Evolutionary conservation across 768 basidiomycete genomes (phyloP).

Genomic region (Polyporus arcularius): DNA sequence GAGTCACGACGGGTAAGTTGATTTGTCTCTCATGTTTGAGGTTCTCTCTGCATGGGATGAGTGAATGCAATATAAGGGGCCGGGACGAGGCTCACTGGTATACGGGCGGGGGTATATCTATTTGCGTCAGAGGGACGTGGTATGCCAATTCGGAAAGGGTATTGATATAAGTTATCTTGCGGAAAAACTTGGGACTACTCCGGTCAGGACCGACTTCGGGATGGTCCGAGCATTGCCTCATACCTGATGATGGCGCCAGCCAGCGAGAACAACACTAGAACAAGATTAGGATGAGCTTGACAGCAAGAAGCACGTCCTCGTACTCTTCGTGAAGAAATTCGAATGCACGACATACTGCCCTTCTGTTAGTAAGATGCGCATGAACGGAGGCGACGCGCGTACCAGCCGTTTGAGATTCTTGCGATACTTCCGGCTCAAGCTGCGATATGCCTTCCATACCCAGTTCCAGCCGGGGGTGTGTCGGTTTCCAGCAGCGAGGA

Average conservation of each 20-base stretch:
- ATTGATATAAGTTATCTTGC: slow-evolving; percentile 74
- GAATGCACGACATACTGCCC: slow-evolving; percentile 82
- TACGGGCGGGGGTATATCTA: slow-evolving; percentile 80
- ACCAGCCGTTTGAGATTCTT: slow-evolving; percentile 87
- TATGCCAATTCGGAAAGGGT: slow-evolving; percentile 79
- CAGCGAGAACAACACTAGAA: slow-evolving; percentile 81
- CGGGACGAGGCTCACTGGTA: slow-evolving; percentile 62
- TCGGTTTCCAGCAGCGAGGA: slow-evolving; percentile 78
- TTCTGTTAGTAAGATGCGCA: neutral
- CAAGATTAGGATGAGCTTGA: neutral
- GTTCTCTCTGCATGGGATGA: slow-evolving; percentile 60
- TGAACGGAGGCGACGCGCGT: slow-evolving; percentile 26
- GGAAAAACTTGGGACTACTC: slow-evolving; percentile 83
- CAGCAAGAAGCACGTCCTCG: slow-evolving; percentile 23
- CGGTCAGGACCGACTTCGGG: neutral
- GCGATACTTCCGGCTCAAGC: slow-evolving; percentile 78
- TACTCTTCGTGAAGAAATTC: slow-evolving; percentile 87
- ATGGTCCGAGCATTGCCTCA: neutral
- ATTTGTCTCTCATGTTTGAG: slow-evolving; percentile 72
- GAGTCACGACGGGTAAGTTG: slow-evolving; percentile 58
- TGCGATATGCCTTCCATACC: slow-evolving; percentile 90
- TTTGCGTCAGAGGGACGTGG: slow-evolving; percentile 82
- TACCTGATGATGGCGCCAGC: slow-evolving; percentile 88
- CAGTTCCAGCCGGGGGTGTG: slow-evolving; percentile 84
- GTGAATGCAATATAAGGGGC: neutral